Base-by-base conservation (phyloP, 106 monocot genomes). In the Dendrobium catenatum region DNA sequence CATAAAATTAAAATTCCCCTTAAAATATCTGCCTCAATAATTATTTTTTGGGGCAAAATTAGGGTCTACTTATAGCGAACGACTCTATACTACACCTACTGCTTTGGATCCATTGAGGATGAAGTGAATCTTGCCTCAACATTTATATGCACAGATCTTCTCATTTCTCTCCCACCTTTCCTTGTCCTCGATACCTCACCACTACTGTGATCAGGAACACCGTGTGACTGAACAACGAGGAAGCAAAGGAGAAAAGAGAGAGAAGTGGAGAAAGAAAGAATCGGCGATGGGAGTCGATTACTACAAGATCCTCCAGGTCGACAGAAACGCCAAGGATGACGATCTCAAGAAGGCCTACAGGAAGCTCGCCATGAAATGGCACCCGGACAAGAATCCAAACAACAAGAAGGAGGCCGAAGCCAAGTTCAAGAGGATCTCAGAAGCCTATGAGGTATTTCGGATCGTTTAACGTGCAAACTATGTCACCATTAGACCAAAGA, bases 361-460 rank as follows among this genome's bases (percentile, higher is more conserved):
- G 55, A 95, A 95, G 89, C 93, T 95, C 76, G 91, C 93, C 82
- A 93, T 95, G 95, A 91, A 91, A 76, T 93, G 95, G 95, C 95
- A 95, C 48, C 95, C 95, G 27, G 95, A 95, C 79, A 95, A 95
- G 86, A 95, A 95, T 80, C 95, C 95, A 27, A 93, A 86, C 85
- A 89, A 89, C 79, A 95, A 95, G 93, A 93, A 89, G 64, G 93
- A 95, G 46, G 95, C 95, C 43, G 95, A 95, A 84, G 91, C 90
- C 74, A 95, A 93, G 86, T 95, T 95, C 84, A 95, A 95, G 83
- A 86, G 89, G 89, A 93, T 95, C 85, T 93, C 95, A 15, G 95
- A 95, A 77, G 93, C 95, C 68, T 93, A 95, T 79, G 95, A 95
- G 58, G 95, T 91, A 33, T 8, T 44, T 81, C 42, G 0, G 54